Base-by-base conservation (phyloP, 2,329 filamentous ascomycete genomes). In the Tolypocladium tundrense region DNA sequence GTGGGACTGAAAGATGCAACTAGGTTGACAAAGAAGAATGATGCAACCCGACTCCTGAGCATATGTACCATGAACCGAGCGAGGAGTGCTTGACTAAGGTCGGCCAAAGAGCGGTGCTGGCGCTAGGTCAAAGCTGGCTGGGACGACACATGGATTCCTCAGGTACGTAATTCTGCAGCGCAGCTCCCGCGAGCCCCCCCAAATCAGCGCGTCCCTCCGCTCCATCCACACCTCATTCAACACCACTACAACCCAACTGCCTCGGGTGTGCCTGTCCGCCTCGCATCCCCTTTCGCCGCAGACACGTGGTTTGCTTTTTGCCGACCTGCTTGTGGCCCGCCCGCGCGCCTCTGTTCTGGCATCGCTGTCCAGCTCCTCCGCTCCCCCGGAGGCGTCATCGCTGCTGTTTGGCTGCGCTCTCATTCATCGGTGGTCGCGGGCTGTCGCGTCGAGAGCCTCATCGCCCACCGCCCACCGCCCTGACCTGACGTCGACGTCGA, bases 391-490 rank as follows among this genome's bases (percentile, higher is more conserved):
- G 48, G 48, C 48, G 48, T 52, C 48, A 52, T 53, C 33, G 27
- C 31, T 45, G 35, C 31, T 43, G n/a, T n/a, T 59, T 54, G 31
- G 54, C 57, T 41, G 42, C 31, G 55, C 55, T n/a, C 53, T 54
- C 37, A 24, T 21, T 13, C 16, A 6, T 51, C 11, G 31, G 48
- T 37, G 19, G 50, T 45, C 41, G 56, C 56, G 51, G 56, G 50
- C 56, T 31, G 37, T 57, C 50, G 51, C 56, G 51, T 37, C 40
- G 53, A 43, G 53, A 5, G 39, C 53, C 53, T 41, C 53, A 14
- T 35, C 55, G 45, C 55, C 45, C 48, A 53, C 48, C 55, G 45
- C 55, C 45, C 48, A 53, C 48, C 48, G 53, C 58, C 35, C 42
- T 48, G 50, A 43, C 53, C 48, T 21, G 40, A 31, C 35, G 54